Percentiles rank a stretch among this genome's conserved stretches.
These are phyloP conservation scores for Leccinum disarticulatum DNA, from an alignment of 768 basidiomycete genomes.

Conservation along the genomic window DNA sequence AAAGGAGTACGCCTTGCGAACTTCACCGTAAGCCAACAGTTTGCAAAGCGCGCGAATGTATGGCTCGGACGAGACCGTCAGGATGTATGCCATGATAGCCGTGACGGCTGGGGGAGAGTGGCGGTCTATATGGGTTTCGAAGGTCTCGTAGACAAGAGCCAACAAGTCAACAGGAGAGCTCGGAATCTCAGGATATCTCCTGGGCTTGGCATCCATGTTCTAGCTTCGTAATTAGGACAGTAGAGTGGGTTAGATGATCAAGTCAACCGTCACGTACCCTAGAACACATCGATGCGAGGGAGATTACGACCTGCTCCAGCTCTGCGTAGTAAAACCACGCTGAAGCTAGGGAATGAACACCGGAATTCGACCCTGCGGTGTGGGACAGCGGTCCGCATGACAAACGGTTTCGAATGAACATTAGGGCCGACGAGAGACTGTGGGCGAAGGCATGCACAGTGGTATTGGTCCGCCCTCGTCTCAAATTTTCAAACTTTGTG, in stretches of 20 bases:
- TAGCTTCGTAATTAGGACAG: slow-evolving; percentile 16
- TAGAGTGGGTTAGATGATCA: background rate
- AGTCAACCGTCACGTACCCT: slow-evolving; percentile 44
- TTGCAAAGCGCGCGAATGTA: slow-evolving; percentile 59
- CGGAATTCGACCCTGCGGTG: slow-evolving; percentile 12
- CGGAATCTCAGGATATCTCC: slow-evolving; percentile 44
- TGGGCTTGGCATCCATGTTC: slow-evolving; percentile 34
- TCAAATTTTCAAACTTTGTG: slow-evolving; percentile 22
- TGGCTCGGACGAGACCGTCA: slow-evolving; percentile 60
- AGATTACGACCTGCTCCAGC: slow-evolving; percentile 48
- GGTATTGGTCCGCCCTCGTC: slow-evolving; percentile 47
- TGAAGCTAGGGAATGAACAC: slow-evolving; percentile 35
- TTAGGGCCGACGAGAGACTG: slow-evolving; percentile 54
- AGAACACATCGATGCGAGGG: slow-evolving; percentile 58
- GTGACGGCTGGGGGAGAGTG: slow-evolving; percentile 48
- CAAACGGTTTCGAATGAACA: slow-evolving; percentile 49
- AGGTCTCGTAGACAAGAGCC: slow-evolving; percentile 57
- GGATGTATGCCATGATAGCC: slow-evolving; percentile 65
- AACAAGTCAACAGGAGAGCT: slow-evolving; percentile 51
- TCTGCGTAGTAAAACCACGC: slow-evolving; percentile 52
- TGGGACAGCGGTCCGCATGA: slow-evolving; percentile 40
- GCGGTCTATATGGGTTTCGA: slow-evolving; percentile 53
- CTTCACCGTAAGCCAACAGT: slow-evolving; percentile 53
- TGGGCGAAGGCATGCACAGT: slow-evolving; percentile 69
- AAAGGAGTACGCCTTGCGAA: slow-evolving; percentile 28